phyloP scores from a whole-genome alignment of 73 alveolate species.

The Tetrahymena thermophila region DNA sequence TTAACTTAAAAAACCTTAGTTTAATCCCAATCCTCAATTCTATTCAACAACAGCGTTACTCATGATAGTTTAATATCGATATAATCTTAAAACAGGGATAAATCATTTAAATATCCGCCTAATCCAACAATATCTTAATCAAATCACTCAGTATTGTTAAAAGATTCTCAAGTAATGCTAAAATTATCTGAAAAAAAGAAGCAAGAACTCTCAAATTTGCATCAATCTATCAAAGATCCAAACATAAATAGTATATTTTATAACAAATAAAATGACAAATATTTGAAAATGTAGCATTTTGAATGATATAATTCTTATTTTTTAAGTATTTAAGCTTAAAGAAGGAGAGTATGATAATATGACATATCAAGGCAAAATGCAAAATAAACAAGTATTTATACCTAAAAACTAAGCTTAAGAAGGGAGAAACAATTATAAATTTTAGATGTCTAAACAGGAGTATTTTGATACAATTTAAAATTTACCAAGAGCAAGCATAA shows the following conservation, averaged over 20 bases:
- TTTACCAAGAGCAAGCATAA: neutral
- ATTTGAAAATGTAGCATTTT: no score
- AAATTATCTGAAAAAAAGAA: neutral
- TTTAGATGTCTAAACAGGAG: neutral
- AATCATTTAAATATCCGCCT: neutral
- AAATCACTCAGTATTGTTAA: neutral
- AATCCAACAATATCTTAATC: neutral
- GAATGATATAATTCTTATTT: neutral
- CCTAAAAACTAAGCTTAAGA: neutral
- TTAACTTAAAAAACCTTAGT: neutral
- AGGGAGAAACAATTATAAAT: neutral
- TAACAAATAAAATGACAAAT: neutral
- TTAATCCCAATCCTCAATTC: neutral
- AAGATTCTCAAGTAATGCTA: neutral
- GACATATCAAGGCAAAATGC: neutral
- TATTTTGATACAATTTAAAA: neutral
- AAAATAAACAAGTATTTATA: neutral
- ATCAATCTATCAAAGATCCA: neutral
- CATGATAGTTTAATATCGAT: neutral
- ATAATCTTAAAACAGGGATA: neutral
- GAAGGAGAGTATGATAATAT: neutral
- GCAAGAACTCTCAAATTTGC: neutral
- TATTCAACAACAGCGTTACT: neutral
- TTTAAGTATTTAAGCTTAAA: neutral
- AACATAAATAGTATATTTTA: neutral